Base-by-base conservation (phyloP, 176 grass and related monocot genomes). In the Raddia distichophylla region DNA sequence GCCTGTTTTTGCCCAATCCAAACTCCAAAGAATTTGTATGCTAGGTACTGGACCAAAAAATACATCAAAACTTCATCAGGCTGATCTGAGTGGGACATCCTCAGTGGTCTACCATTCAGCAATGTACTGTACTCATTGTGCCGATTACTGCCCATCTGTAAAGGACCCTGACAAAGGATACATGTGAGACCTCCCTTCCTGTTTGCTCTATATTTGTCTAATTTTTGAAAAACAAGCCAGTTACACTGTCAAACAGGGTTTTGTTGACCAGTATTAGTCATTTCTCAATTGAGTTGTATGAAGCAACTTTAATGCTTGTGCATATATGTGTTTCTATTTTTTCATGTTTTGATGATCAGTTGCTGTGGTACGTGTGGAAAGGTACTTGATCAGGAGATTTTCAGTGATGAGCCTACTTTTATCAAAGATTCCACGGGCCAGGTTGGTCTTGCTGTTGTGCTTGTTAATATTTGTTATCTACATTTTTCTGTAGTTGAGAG, bases 91-190 rank as follows among this genome's bases (percentile, higher is more conserved):
- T 73, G 68, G 45, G 53, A 53, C 19, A 53, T 69, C 45, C 5
- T 32, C 34, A 2, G 32, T 15, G 3, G 32, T 12, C 32, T 14
- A 22, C 52, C n/a, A 15, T 79, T 79, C 69, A 75, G 69, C 69
- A 75, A 97, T 97, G 90, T 94, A 90, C 37, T 97, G 91, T 50
- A 33, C 0, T 89, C 91, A 97, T 37, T 97, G 89, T 83, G 64
- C 22, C 6, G 83, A 91, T 69, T 13, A 92, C 42, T 80, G 83
- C 34, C 80, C 83, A 2, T 2, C 8, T 7, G 7, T 92, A 33
- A 64, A 34, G 52, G 92, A 97, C 33, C 91, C 88, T 15, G 94
- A 97, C 69, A 92, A 85, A 40, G 70, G 74, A 35, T 81, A 85
- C 77, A 73, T 74, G 94, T 97, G 51, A 88, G 91, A 64, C 32